Conservation (phyloP, 2,329 filamentous ascomycete genomes). For the Nemania sp. region DNA sequence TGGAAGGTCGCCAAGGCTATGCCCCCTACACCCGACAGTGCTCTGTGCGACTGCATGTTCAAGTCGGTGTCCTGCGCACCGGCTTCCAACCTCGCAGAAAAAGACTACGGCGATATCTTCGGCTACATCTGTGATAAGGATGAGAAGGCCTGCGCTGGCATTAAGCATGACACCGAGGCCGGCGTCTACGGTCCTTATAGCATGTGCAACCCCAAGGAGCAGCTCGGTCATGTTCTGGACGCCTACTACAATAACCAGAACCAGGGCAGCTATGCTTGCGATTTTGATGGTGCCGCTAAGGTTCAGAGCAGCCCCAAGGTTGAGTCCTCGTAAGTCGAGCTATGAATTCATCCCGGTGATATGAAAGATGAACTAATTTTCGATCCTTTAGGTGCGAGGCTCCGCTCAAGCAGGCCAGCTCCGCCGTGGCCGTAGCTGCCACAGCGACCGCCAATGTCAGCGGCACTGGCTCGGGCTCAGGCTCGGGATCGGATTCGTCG, state of each 20-base stretch:
- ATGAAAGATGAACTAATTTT: slow-evolving; percentile 9
- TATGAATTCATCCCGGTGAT: neutral
- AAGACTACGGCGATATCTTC: slow-evolving; percentile 56
- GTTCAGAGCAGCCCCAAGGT: slow-evolving; percentile 34
- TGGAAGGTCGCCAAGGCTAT: slow-evolving; percentile 67
- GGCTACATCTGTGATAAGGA: slow-evolving; percentile 47
- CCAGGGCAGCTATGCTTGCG: slow-evolving; percentile 54
- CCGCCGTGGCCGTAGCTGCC: slow-evolving; percentile 40
- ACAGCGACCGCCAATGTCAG: slow-evolving; percentile 36
- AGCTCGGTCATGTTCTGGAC: slow-evolving; percentile 63
- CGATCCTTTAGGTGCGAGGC: slow-evolving; percentile 46
- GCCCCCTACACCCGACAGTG: slow-evolving; percentile 70
- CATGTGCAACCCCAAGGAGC: slow-evolving; percentile 64
- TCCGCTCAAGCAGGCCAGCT: slow-evolving; percentile 51
- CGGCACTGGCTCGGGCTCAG: slow-evolving; percentile 24
- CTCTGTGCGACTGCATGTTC: slow-evolving; percentile 74
- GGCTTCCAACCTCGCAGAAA: slow-evolving; percentile 52
- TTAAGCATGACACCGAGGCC: slow-evolving; percentile 56
- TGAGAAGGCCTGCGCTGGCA: slow-evolving; percentile 56
- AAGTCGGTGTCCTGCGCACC: slow-evolving; percentile 66
- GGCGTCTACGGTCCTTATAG: slow-evolving; percentile 65
- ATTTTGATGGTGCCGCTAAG: slow-evolving; percentile 60
- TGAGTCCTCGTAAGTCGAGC: slow-evolving; percentile 31
- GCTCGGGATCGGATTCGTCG: slow-evolving; percentile 13
- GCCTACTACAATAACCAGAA: slow-evolving; percentile 58